Percentiles rank a stretch among this genome's conserved stretches.
These are phyloP conservation scores for Meredithiella fracta DNA, from an alignment of 2,329 filamentous ascomycete genomes.

Conservation along the genomic window DNA sequence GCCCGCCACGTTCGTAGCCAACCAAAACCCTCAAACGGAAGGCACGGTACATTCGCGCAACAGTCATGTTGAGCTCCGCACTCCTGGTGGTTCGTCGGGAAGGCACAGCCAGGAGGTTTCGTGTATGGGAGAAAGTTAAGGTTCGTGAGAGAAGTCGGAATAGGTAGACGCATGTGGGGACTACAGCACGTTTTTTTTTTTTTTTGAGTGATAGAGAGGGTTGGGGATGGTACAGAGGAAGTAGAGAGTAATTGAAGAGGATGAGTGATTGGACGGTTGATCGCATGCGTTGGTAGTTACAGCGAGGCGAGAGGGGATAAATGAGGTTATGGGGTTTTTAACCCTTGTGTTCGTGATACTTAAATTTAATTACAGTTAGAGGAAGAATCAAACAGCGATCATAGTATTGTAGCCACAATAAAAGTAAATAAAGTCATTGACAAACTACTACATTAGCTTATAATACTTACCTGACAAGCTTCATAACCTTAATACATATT, in stretches of 20 bases:
- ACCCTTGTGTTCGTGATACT: slow-evolving; percentile 2
- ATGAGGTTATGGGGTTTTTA: neutral
- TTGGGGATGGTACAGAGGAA: neutral
- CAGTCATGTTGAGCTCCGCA: neutral
- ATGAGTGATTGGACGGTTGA: neutral
- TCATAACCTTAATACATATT: too few relatives aligned
- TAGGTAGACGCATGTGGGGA: neutral
- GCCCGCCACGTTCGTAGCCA: neutral
- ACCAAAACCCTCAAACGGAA: neutral
- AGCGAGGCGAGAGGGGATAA: neutral
- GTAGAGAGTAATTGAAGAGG: slow-evolving; percentile 1
- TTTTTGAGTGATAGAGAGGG: neutral
- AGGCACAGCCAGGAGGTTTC: neutral
- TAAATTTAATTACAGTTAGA: neutral
- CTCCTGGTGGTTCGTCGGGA: neutral
- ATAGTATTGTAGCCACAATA: too few relatives aligned
- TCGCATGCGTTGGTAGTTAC: neutral
- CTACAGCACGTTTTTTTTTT: neutral
- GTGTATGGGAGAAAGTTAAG: neutral
- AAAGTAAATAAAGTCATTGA: too few relatives aligned
- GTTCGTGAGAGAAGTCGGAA: neutral
- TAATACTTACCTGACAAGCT: too few relatives aligned
- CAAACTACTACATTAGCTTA: too few relatives aligned
- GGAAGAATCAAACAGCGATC: neutral
- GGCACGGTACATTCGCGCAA: neutral